Base-by-base conservation (phyloP, 2,329 filamentous ascomycete species). In the Alternaria gansuensis region DNA sequence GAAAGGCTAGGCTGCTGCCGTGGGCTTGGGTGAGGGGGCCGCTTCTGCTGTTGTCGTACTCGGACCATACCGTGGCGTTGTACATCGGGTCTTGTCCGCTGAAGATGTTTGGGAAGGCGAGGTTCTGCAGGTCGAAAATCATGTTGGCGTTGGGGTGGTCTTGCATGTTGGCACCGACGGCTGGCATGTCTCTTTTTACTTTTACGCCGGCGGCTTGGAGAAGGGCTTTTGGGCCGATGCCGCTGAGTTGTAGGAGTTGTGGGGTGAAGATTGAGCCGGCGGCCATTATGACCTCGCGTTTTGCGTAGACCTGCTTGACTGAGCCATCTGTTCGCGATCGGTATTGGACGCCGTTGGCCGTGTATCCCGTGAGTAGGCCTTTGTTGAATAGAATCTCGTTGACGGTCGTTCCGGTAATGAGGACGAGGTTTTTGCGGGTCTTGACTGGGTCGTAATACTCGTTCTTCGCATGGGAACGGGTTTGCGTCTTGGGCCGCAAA, bases 261-360 rank as follows among this genome's bases (percentile, higher is more conserved):
- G 85, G 5, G 82, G 87, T 9, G 84, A 87, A 68, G 83, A 82
- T 39, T 85, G 66, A 77, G 28, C 80, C 83, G 0, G 88, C 88
- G 0, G 85, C 86, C 2, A 90, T 72, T 36, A 90, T 82, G 8
- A 89, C 82, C 62, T 90, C 87, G 14, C 57, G 62, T 13, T 49
- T 62, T 1, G 72, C 71, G n/a, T 62, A 69, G 11, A 70, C 69
- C 36, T 61, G 46, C 8, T 64, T 66, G 7, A 66, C 46, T 0
- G 67, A 64, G 5, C 63, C 59, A 49, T 68, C 67, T 3, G 51
- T 53, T 2, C 65, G 62, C 2, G 67, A 69, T n/a, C 59, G 61
- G 28, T 59, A 68, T 41, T 70, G 63, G 3, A 70, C 62, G 1
- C 68, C 68, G n/a, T 52, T 69, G 14, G 69, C 67, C 7, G 57